Base-by-base conservation (phyloP, 176 grass and related monocot species). In the Carex parvula region DNA sequence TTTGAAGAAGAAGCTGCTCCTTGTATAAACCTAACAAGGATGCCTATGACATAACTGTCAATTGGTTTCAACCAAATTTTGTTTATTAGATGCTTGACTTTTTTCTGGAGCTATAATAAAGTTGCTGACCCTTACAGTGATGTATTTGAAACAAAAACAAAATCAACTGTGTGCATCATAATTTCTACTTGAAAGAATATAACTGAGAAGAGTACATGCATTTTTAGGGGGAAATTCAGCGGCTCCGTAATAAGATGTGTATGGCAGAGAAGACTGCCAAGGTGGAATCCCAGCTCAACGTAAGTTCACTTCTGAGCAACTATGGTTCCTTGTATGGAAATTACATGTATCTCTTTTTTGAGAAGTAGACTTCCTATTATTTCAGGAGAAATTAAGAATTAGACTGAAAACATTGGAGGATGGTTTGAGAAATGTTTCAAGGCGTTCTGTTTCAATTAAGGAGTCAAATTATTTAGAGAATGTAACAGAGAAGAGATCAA, bases 301-400 rank as follows among this genome's bases (percentile, higher is more conserved):
- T 98, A 90, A 84, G 89, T 10, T 77, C 79, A 42, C n/a, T 33
- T 48, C 39, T 24, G 78, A 29, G 2, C 6, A 13, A 57, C 22
- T 81, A 50, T 41, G 18, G 21, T 65, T 78, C 74, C 48, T 37
- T 81, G 75, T 2, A 39, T 53, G 14, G 0, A 87, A 82, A 59
- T 80, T 64, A 56, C 29, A 54, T 46, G 20, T 81, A 1, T 62
- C 52, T 70, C 2, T 24, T 29, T 67, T 55, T 35, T 44, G 44
- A 87, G 7, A 75, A 75, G 70, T 75, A 75, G 8, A 37, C 32
- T 60, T 21, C 29, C 24, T 44, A 67, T n/a, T 87, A 75, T 88
- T 48, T n/a, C 63, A 98, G 95, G 92, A 98, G 2, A 98, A 95
- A 79, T 87, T 98, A 65, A 90, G 91, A 84, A 86, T 83, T 63